Conservation (phyloP, 768 basidiomycete genomes). For the Kwoniella sp. region DNA sequence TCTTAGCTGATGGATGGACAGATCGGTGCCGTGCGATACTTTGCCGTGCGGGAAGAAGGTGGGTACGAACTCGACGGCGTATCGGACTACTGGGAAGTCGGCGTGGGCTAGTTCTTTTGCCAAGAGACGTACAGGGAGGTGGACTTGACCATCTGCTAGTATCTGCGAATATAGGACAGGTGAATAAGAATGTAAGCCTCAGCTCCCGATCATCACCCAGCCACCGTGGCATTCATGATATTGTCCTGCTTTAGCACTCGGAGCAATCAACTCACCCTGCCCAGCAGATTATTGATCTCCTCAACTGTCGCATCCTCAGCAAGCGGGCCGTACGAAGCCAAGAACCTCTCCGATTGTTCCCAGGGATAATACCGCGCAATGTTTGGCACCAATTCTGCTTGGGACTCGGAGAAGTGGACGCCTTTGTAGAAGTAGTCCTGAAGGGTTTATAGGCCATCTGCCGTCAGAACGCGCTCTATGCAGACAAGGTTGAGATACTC, state of each 20-base stretch:
- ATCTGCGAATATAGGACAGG: conserved; percentile 28
- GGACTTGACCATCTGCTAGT: conserved; percentile 58
- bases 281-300: conserved; percentile 62
- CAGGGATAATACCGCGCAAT: conserved; percentile 66
- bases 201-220: no score
- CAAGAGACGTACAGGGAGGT: conserved; percentile 69
- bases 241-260: no score
- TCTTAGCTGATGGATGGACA: conserved; percentile 66
- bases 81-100: conserved; percentile 69
- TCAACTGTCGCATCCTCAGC: conserved; percentile 59
- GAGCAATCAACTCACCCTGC: conserved; percentile 64
- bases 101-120: conserved; percentile 64
- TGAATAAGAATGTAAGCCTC: no score
- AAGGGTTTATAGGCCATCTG: not conserved
- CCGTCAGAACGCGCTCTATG: not conserved
- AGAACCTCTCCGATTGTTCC: conserved; percentile 60
- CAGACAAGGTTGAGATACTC: conserved; percentile 1
- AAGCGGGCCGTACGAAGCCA: conserved; percentile 60
- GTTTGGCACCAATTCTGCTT: conserved; percentile 64
- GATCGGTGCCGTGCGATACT: conserved; percentile 72
- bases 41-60: conserved; percentile 65
- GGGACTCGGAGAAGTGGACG: conserved; percentile 64
- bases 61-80: conserved; percentile 71
- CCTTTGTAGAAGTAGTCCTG: conserved; percentile 67
- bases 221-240: conserved; percentile 62